Percentiles rank a stretch among this genome's conserved stretches.
Conservation (phyloP, 2,329 filamentous ascomycete genomes). For the Penicillium olsonii region DNA sequence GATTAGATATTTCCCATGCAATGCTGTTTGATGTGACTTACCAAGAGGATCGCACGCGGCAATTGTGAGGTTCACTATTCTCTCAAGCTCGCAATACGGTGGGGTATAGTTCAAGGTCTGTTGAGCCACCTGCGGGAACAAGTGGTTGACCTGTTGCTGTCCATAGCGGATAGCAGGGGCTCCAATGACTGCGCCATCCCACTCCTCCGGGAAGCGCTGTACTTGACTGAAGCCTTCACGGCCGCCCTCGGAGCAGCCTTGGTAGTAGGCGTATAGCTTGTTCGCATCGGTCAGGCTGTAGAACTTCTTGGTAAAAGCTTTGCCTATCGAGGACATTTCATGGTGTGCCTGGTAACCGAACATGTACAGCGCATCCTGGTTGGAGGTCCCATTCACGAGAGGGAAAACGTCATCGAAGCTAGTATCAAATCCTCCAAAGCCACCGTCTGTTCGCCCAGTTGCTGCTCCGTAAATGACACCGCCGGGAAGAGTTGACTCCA, state of each 20-base stretch:
- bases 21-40: not conserved
- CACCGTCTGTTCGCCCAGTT: not conserved
- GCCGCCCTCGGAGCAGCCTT: not conserved
- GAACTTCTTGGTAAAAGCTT: not conserved
- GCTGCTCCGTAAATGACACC: not conserved
- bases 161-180: conserved; percentile 7
- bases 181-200: conserved; percentile 5
- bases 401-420: not conserved
- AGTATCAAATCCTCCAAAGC: not conserved
- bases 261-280: not conserved
- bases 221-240: not conserved
- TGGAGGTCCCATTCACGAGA: not conserved
- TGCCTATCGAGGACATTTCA: not conserved
- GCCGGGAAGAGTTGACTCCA: not conserved
- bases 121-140: not conserved
- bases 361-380: not conserved
- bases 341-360: not conserved
- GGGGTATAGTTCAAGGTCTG: conserved; percentile 5
- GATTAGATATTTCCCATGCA: not conserved
- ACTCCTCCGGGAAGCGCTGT: not conserved
- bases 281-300: not conserved
- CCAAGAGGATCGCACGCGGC: conserved; percentile 5
- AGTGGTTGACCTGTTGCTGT: conserved; percentile 8
- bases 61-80: conserved; percentile 8
- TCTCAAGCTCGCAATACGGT: conserved; percentile 9